These are phyloP conservation scores for Sungouiella blattae DNA, from an alignment of 805 yeast genomes.

Conservation along the genomic window DNA sequence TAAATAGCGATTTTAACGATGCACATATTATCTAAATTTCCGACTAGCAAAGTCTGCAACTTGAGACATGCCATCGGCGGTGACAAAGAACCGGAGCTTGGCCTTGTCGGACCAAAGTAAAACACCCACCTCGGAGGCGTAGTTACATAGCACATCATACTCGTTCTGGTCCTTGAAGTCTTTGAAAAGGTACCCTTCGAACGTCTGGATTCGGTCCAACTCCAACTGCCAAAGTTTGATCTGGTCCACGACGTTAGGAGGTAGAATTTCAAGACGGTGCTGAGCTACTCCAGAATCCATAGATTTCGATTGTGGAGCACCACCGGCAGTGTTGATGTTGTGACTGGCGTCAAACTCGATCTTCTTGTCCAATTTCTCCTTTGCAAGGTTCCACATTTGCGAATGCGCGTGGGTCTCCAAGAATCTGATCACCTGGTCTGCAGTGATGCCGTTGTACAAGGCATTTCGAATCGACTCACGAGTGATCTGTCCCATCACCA, in stretches of 20 bases:
- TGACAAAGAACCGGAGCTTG: slow-evolving; percentile 76
- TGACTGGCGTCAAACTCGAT: slow-evolving; percentile 57
- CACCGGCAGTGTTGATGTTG: slow-evolving; percentile 44
- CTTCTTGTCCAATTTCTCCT: slow-evolving; percentile 63
- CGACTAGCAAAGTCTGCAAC: slow-evolving; percentile 89
- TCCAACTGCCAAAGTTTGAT: slow-evolving; percentile 95
- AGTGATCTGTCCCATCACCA: slow-evolving; percentile 91
- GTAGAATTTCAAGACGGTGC: slow-evolving; percentile 61
- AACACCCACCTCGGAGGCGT: slow-evolving; percentile 90
- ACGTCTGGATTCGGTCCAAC: slow-evolving; percentile 83
- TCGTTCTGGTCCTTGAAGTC: slow-evolving; percentile 80
- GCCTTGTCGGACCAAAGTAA: slow-evolving; percentile 78
- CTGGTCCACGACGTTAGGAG: slow-evolving; percentile 97
- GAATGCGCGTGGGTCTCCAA: slow-evolving; percentile 91
- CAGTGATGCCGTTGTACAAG: slow-evolving; percentile 81
- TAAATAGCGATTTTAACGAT: slow-evolving; percentile 1
- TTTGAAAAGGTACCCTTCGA: slow-evolving; percentile 81
- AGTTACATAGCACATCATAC: slow-evolving; percentile 64
- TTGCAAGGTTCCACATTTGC: slow-evolving; percentile 76
- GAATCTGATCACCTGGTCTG: slow-evolving; percentile 90
- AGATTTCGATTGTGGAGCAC: slow-evolving; percentile 32
- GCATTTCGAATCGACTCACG: slow-evolving; percentile 90
- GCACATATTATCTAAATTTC: slow-evolving; percentile 21
- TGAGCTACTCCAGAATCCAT: slow-evolving; percentile 32
- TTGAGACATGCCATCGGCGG: slow-evolving; percentile 80